phyloP scores from a whole-genome alignment of 2,329 filamentous ascomycete species.

The Talaromyces sp. region DNA sequence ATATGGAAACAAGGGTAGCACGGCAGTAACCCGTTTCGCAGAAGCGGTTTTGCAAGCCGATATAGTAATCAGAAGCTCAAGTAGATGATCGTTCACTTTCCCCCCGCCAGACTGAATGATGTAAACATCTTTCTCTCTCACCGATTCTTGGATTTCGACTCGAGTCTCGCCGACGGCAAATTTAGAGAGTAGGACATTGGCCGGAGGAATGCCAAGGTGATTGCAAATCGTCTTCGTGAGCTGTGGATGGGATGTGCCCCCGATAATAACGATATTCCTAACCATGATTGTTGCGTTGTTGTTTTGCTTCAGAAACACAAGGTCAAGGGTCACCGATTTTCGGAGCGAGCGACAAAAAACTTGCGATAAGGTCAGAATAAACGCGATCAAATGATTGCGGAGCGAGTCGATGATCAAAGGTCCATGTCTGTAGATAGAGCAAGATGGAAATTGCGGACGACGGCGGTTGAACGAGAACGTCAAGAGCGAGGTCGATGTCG shows the following conservation, averaged over 20 bases:
- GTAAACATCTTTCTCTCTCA: conserved; percentile 97
- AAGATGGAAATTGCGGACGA: not conserved
- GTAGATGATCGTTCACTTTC: conserved; percentile 90
- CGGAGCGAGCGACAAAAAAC: not conserved
- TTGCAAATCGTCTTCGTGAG: conserved; percentile 83
- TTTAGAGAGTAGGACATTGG: conserved; percentile 78
- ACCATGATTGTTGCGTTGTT: conserved; percentile 58
- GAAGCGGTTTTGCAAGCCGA: conserved; percentile 96
- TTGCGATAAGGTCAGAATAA: not conserved
- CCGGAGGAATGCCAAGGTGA: conserved; percentile 78
- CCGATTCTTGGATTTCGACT: conserved; percentile 92
- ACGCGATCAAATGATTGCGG: not conserved
- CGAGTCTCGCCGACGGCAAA: conserved; percentile 94
- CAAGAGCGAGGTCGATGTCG: conserved; percentile 1
- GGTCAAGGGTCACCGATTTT: conserved; percentile 13
- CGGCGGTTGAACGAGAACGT: not conserved
- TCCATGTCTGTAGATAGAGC: not conserved
- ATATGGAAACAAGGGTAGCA: conserved; percentile 94
- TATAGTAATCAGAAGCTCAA: conserved; percentile 96
- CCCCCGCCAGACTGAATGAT: conserved; percentile 93
- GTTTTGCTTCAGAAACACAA: conserved; percentile 7
- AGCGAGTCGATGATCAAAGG: not conserved
- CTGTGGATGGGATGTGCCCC: conserved; percentile 85
- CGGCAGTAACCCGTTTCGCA: conserved; percentile 85
- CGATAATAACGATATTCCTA: conserved; percentile 88